A percentile compares a stretch with the other conserved stretches of the same genome.
Conservation (phyloP, 345 rosid species). For the Moricandia moricandioides region DNA sequence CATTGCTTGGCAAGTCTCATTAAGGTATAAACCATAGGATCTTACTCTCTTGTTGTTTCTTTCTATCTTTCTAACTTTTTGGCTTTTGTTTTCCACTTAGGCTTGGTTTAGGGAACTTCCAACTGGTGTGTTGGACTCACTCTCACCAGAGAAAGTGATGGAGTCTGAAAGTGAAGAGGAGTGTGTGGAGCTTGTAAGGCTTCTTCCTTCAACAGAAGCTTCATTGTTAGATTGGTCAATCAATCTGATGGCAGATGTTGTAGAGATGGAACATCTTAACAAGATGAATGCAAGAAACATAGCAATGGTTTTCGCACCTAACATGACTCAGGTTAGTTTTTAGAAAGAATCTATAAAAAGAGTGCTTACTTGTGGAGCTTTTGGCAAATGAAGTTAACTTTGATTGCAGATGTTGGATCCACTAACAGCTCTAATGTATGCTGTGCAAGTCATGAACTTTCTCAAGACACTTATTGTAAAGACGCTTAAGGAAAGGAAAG, state of each 20-base stretch:
- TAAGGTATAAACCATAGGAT: slow-evolving; percentile 52
- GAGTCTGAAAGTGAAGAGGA: slow-evolving; percentile 87
- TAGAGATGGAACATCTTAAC: slow-evolving; percentile 72
- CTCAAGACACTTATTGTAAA: slow-evolving; percentile 69
- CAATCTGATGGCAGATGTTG: slow-evolving; percentile 97
- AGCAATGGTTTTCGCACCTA: slow-evolving; percentile 97
- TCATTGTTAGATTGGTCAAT: slow-evolving; percentile 89
- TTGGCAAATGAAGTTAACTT: slow-evolving; percentile 10
- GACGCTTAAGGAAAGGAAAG: slow-evolving; percentile 69
- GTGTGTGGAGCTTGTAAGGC: slow-evolving; percentile 67
- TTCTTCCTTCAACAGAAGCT: slow-evolving; percentile 88
- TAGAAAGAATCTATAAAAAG: not conserved
- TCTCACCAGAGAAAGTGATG: slow-evolving; percentile 84
- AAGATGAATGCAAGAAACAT: slow-evolving; percentile 98
- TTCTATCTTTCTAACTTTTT: not conserved
- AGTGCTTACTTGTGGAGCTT: no score
- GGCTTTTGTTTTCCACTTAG: slow-evolving; percentile 48
- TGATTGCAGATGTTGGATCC: slow-evolving; percentile 91
- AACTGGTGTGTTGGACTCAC: slow-evolving; percentile 79
- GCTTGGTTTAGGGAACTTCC: slow-evolving; percentile 99
- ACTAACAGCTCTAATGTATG: slow-evolving; percentile 91
- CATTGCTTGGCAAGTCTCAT: slow-evolving; percentile 98
- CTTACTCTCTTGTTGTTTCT: not conserved
- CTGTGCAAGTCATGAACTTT: slow-evolving; percentile 96
- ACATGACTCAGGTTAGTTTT: slow-evolving; percentile 90